These are phyloP conservation scores for Pseudopyrenochaeta lycopersici DNA, from an alignment of 2,329 filamentous ascomycete species.

Conservation along the genomic window DNA sequence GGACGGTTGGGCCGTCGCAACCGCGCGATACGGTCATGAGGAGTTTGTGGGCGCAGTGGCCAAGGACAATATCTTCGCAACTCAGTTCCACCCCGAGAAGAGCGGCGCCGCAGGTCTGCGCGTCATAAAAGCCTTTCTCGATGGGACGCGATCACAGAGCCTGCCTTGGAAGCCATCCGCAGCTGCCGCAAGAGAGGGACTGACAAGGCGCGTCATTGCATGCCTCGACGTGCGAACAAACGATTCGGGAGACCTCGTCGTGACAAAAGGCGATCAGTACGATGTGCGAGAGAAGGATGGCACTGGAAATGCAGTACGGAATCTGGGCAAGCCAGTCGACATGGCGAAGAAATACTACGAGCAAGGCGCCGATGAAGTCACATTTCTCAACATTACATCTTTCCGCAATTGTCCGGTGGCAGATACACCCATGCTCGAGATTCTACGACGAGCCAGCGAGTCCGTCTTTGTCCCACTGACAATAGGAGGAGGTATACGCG, in stretches of 20 bases:
- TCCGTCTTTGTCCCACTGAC: slow-evolving; percentile 97
- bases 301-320: slow-evolving; percentile 73
- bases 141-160: slow-evolving; percentile 69
- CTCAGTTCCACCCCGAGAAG: slow-evolving; percentile 98
- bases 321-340: slow-evolving; percentile 95
- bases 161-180: slow-evolving; percentile 55
- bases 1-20: slow-evolving; percentile 91
- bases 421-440: slow-evolving; percentile 95
- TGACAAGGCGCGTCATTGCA: slow-evolving; percentile 93
- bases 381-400: slow-evolving; percentile 97
- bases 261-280: slow-evolving; percentile 98
- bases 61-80: slow-evolving; percentile 84
- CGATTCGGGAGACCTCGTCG: slow-evolving; percentile 91
- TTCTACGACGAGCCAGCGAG: slow-evolving; percentile 83
- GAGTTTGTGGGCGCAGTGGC: slow-evolving; percentile 92
- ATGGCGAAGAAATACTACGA: slow-evolving; percentile 95
- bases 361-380: slow-evolving; percentile 95
- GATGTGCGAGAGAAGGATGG: slow-evolving; percentile 89
- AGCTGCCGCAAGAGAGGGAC: slow-evolving; percentile 64
- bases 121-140: slow-evolving; percentile 84
- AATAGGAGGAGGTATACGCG: slow-evolving; percentile 92
- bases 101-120: slow-evolving; percentile 88
- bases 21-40: slow-evolving; percentile 84
- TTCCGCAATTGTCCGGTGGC: slow-evolving; percentile 94
- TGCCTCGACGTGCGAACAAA: slow-evolving; percentile 96